A percentile compares a stretch with the other conserved stretches of the same genome.
phyloP scores from a whole-genome alignment of 108 stramenopile genomes.

The Cyclotella sp. region DNA sequence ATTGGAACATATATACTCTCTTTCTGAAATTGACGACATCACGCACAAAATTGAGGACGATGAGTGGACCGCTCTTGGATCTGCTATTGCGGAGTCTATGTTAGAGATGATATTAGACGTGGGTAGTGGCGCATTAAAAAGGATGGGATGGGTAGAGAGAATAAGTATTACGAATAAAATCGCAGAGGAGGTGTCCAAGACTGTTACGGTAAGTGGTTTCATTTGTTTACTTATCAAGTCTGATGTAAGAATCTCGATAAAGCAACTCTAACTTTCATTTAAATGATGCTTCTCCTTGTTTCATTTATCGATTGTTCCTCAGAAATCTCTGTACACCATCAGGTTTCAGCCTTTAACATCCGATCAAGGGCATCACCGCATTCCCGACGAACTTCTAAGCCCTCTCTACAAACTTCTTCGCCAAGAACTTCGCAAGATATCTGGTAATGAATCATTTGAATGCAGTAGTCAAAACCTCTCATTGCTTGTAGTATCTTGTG shows the following conservation, averaged over 20 bases:
- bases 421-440: constrained; percentile 23
- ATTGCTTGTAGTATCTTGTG: constrained; percentile 30
- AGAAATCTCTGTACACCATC: constrained; percentile 35
- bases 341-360: constrained; percentile 17
- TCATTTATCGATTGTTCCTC: background rate
- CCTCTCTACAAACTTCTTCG: constrained; percentile 32
- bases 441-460: constrained; percentile 16
- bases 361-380: constrained; percentile 32
- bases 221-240: background rate
- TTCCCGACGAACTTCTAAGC: constrained; percentile 27
- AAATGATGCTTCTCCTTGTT: no score
- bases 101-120: constrained; percentile 44
- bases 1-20: constrained; percentile 38
- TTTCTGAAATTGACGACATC: constrained; percentile 31
- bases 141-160: constrained; percentile 40
- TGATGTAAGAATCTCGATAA: background rate
- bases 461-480: constrained; percentile 32
- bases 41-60: constrained; percentile 36
- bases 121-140: constrained; percentile 25
- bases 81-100: constrained; percentile 37
- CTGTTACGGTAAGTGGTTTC: constrained; percentile 35
- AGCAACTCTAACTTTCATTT: no score
- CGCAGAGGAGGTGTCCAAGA: constrained; percentile 40
- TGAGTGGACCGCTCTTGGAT: constrained; percentile 46
- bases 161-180: constrained; percentile 32